Base-by-base conservation (phyloP, 371 early-diverging fungal species). In the Saksenaea vasiformis region DNA sequence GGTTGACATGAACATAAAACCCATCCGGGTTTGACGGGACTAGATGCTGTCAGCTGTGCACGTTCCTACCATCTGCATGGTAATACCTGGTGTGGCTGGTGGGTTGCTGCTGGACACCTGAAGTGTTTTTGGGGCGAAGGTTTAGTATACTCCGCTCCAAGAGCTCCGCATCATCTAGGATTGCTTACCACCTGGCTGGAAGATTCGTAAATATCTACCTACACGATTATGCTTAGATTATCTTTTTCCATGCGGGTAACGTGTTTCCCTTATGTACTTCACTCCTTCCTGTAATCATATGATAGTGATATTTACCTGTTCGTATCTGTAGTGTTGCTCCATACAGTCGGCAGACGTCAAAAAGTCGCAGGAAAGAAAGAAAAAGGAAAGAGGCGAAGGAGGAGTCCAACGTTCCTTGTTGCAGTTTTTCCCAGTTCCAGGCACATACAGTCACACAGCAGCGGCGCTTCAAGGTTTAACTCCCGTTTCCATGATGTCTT, bases 1-100 rank as follows among this genome's bases (percentile, higher is more conserved):
- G 74, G 39, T 77, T 68, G 1, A 77, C 77, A 53, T 77, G 77
- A 47, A 47, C 51, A 1, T 47, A 47, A 11, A 47, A 22, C 9
- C 22, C 51, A 5, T 47, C 51, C 9, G 51, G 5, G 24, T n/a
- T 10, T 10, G 51, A 47, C 22, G 51, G 51, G 8, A 24, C 54
- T 37, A 36, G 34, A 38, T 58, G 8, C 17, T n/a, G n/a, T 51
- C 36, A 17, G 9, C 24, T 61, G 15, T 31, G 13, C 14, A 53
- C 37, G n/a, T 5, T 55, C 53, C 37, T 31, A 24, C 35, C 36
- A 26, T 17, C 35, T 22, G n/a, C 3, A 47, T 22, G 2, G 10
- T 47, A 10, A 0, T 47, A 47, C 51, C 51, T 47, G 51, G 51
- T n/a, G 51, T 47, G 51, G 51, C 51, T 47, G 51, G 51, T 47